Evolutionary conservation across 2,329 filamentous ascomycete genomes (phyloP).

Genomic region (Samsoniella hepiali): DNA sequence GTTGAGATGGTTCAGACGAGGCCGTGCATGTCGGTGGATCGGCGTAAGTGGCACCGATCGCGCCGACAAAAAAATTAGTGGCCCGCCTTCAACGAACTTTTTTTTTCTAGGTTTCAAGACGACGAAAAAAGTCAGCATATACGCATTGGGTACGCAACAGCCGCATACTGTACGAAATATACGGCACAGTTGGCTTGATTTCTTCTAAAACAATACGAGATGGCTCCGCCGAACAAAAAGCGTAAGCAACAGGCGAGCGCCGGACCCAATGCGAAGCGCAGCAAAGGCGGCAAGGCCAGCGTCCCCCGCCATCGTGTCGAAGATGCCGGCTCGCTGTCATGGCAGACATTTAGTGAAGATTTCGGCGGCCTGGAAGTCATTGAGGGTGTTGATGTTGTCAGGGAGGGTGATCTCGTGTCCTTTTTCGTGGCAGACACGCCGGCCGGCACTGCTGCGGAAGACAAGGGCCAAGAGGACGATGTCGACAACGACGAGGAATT

Average conservation of each 20-base stretch:
- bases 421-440: constrained; percentile 44
- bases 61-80: constrained; percentile 12
- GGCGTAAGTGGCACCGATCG: constrained; percentile 7
- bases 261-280: constrained; percentile 36
- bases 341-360: constrained; percentile 82
- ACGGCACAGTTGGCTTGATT: not conserved
- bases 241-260: constrained; percentile 36
- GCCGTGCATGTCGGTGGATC: constrained; percentile 7
- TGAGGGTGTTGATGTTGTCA: constrained; percentile 82
- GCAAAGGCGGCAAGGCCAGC: constrained; percentile 32
- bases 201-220: constrained; percentile 20
- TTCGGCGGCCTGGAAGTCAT: constrained; percentile 92
- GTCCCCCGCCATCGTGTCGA: constrained; percentile 31
- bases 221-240: constrained; percentile 36
- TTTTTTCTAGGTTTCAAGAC: not conserved
- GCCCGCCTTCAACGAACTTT: not conserved
- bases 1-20: not conserved
- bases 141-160: not conserved
- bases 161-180: not conserved
- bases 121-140: not conserved
- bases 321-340: constrained; percentile 49
- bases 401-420: constrained; percentile 55
- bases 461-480: constrained; percentile 22
- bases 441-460: constrained; percentile 19
- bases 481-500: constrained; percentile 65